Percentiles rank a stretch among this genome's conserved stretches.
Evolutionary conservation across 805 yeast species (phyloP).

Genomic region (Candida krabiensis): DNA sequence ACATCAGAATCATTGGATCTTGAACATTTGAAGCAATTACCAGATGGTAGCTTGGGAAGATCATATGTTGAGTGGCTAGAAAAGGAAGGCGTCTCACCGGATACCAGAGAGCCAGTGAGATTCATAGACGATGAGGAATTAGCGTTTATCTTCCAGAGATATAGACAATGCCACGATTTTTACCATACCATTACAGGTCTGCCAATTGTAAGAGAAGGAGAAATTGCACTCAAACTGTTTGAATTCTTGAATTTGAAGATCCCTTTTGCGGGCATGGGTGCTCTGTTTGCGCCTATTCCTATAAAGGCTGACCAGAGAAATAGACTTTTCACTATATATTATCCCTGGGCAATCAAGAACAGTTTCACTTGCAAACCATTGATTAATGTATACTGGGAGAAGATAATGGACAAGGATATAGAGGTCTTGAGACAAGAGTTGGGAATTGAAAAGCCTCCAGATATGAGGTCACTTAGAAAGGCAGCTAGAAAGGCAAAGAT

Average conservation of each 20-base stretch:
- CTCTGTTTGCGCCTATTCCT: slow-evolving; percentile 83
- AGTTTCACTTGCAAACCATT: slow-evolving; percentile 75
- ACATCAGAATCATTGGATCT: slow-evolving; percentile 70
- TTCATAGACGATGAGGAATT: slow-evolving; percentile 87
- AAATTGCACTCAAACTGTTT: slow-evolving; percentile 86
- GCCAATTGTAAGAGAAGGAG: slow-evolving; percentile 95
- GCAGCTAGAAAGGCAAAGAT: slow-evolving; percentile 22
- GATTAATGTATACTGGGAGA: slow-evolving; percentile 92
- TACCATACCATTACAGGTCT: slow-evolving; percentile 89
- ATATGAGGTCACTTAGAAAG: slow-evolving; percentile 65
- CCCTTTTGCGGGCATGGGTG: slow-evolving; percentile 95
- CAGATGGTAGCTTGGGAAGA: slow-evolving; percentile 71
- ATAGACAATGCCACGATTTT: slow-evolving; percentile 95
- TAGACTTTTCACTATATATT: slow-evolving; percentile 65
- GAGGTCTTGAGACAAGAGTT: slow-evolving; percentile 68
- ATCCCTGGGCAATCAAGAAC: slow-evolving; percentile 83
- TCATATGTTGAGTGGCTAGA: slow-evolving; percentile 82
- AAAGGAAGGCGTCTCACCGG: slow-evolving; percentile 88
- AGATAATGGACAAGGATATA: slow-evolving; percentile 68
- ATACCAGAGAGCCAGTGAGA: slow-evolving; percentile 84
- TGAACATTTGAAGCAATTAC: slow-evolving; percentile 56
- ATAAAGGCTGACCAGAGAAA: slow-evolving; percentile 61
- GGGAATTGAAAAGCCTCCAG: slow-evolving; percentile 77
- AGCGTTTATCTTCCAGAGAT: slow-evolving; percentile 90
- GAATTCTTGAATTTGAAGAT: slow-evolving; percentile 91